phyloP scores from a whole-genome alignment of 371 early-diverging fungal species.

The Mucor sp. region DNA sequence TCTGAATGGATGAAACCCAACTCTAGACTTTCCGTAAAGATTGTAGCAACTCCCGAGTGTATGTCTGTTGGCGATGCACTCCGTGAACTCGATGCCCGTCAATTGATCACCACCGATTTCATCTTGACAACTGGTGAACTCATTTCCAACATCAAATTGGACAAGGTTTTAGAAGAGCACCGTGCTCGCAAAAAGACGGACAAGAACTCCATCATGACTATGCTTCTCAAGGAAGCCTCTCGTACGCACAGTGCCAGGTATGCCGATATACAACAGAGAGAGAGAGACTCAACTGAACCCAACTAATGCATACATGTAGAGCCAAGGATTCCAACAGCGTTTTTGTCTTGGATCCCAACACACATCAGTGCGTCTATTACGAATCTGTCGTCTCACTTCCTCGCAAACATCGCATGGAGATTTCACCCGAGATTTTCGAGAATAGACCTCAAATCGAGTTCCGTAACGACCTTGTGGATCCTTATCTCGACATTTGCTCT shows the following conservation, averaged over 20 bases:
- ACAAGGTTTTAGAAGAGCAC: conserved; percentile 77
- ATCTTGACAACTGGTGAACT: conserved; percentile 91
- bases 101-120: conserved; percentile 85
- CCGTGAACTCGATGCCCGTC: conserved; percentile 86
- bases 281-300: background rate
- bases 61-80: conserved; percentile 93
- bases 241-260: conserved; percentile 55
- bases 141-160: conserved; percentile 87
- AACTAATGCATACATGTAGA: conserved; percentile 28
- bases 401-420: conserved; percentile 55
- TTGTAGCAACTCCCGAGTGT: conserved; percentile 77
- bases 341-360: conserved; percentile 79
- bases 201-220: conserved; percentile 93
- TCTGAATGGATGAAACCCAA: conserved; percentile 72
- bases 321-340: conserved; percentile 78
- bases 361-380: conserved; percentile 82
- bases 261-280: background rate
- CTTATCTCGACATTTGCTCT: conserved; percentile 91
- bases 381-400: conserved; percentile 75
- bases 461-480: conserved; percentile 92
- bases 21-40: conserved; percentile 69
- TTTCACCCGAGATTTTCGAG: conserved; percentile 67
- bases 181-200: conserved; percentile 70
- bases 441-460: conserved; percentile 74
- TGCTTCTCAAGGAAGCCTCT: conserved; percentile 78